Percentiles rank a stretch among this genome's conserved stretches.
phyloP scores from a whole-genome alignment of 2,329 filamentous ascomycete species.

The Scedosporium minutisporum region DNA sequence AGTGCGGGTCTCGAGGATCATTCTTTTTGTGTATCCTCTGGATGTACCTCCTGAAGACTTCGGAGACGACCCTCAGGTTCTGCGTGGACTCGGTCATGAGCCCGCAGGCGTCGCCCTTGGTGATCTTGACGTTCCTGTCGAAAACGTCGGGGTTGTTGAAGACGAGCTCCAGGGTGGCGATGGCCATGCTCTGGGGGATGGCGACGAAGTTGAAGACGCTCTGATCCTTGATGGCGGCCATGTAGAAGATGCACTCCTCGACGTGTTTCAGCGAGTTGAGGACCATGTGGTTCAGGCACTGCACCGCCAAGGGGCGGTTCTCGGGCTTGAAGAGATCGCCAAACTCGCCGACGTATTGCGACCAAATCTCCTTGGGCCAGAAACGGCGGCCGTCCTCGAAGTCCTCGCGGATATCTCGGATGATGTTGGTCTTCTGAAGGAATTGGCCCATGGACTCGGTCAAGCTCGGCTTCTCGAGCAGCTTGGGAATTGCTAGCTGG shows the following conservation, averaged over 20 bases:
- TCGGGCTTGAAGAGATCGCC: slow-evolving; percentile 81
- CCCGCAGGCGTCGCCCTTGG: slow-evolving; percentile 83
- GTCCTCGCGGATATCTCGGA: slow-evolving; percentile 89
- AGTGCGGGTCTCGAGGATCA: slow-evolving; percentile 85
- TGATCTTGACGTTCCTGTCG: slow-evolving; percentile 86
- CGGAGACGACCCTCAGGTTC: slow-evolving; percentile 71
- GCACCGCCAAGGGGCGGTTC: slow-evolving; percentile 66
- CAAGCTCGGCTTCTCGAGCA: slow-evolving; percentile 68
- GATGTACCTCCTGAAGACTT: slow-evolving; percentile 69
- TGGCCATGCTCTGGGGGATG: slow-evolving; percentile 95
- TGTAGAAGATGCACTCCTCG: slow-evolving; percentile 95
- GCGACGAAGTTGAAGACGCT: slow-evolving; percentile 98
- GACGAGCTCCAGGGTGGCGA: slow-evolving; percentile 82
- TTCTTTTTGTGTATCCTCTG: slow-evolving; percentile 88
- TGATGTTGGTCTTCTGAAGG: slow-evolving; percentile 97
- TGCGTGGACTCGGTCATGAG: slow-evolving; percentile 91
- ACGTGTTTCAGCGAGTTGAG: slow-evolving; percentile 77
- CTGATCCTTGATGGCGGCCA: slow-evolving; percentile 89
- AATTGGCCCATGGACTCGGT: slow-evolving; percentile 97
- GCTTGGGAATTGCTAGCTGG: slow-evolving; percentile 73
- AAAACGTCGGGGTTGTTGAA: slow-evolving; percentile 89
- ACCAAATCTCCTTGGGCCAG: slow-evolving; percentile 96
- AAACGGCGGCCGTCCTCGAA: slow-evolving; percentile 79
- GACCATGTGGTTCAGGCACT: slow-evolving; percentile 90
- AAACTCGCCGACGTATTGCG: slow-evolving; percentile 83